These are phyloP conservation scores for Kluyveromyces dobzhanskii DNA, from an alignment of 805 yeast genomes.

Conservation along the genomic window DNA sequence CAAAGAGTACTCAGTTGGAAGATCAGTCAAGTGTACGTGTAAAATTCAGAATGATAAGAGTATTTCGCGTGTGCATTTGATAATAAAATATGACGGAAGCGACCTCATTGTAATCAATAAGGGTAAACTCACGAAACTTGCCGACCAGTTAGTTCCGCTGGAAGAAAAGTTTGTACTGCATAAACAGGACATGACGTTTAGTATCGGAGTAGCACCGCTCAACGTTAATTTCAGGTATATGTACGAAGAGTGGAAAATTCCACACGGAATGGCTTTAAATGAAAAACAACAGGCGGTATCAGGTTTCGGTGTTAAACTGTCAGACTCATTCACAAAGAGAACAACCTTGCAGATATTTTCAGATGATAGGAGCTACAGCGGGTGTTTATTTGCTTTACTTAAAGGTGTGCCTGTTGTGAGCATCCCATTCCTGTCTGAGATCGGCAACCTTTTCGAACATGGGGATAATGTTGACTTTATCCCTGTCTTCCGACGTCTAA, in stretches of 20 bases:
- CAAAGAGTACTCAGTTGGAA: constrained; percentile 18
- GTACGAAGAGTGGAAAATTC: constrained; percentile 13
- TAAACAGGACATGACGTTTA: background rate
- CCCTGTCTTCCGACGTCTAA: constrained; percentile 8
- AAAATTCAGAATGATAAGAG: constrained; percentile 27
- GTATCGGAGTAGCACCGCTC: constrained; percentile 2
- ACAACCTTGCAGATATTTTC: constrained; percentile 7
- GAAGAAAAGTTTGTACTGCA: background rate
- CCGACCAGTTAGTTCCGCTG: constrained; percentile 4
- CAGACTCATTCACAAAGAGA: constrained; percentile 4
- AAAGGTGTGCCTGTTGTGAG: constrained; percentile 9
- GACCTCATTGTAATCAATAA: constrained; percentile 10
- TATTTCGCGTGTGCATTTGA: constrained; percentile 26
- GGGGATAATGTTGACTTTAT: constrained; percentile 10
- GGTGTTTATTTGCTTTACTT: constrained; percentile 12
- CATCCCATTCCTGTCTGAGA: constrained; percentile 4
- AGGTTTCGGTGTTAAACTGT: constrained; percentile 3
- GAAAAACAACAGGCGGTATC: background rate
- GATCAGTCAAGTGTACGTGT: constrained; percentile 24
- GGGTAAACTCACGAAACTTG: constrained; percentile 24
- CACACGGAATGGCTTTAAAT: constrained; percentile 4
- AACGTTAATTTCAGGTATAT: background rate
- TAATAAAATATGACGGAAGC: constrained; percentile 6
- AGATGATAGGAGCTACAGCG: constrained; percentile 4
- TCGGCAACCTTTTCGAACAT: background rate